These are phyloP conservation scores for Neurospora africana DNA, from an alignment of 495 filamentous ascomycete genomes.

Conservation along the genomic window DNA sequence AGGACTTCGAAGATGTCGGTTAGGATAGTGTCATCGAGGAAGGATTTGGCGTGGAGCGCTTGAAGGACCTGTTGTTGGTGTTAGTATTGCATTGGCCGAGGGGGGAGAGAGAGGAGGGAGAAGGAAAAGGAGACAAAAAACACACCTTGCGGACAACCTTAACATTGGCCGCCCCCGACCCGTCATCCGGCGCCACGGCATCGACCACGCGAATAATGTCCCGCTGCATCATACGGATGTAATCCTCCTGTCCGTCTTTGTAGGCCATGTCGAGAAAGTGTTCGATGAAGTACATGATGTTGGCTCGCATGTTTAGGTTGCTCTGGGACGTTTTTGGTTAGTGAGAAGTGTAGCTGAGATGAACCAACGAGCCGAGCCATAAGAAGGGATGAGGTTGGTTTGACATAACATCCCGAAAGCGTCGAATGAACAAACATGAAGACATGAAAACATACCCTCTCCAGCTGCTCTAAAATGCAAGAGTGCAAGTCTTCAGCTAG, in stretches of 20 bases:
- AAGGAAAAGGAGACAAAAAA: background rate
- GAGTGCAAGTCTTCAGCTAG: slow-evolving; percentile 94
- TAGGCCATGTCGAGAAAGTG: slow-evolving; percentile 80
- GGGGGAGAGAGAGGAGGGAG: background rate
- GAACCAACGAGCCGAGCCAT: background rate
- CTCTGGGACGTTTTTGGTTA: slow-evolving; percentile 38
- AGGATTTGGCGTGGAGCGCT: slow-evolving; percentile 53
- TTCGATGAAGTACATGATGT: slow-evolving; percentile 99
- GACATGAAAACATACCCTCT: slow-evolving; percentile 44
- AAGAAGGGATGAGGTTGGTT: background rate
- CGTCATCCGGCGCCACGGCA: slow-evolving; percentile 76
- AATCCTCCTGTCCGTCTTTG: slow-evolving; percentile 62
- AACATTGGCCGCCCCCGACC: slow-evolving; percentile 84
- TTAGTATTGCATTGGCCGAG: background rate
- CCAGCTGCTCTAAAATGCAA: slow-evolving; percentile 92
- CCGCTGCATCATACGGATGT: slow-evolving; percentile 85
- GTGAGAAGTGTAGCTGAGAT: background rate
- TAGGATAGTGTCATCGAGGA: slow-evolving; percentile 58
- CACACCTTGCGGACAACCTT: slow-evolving; percentile 74
- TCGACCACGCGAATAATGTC: slow-evolving; percentile 87
- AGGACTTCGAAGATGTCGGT: slow-evolving; percentile 69
- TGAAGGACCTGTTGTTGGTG: slow-evolving; percentile 45
- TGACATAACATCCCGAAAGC: background rate
- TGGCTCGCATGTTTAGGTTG: slow-evolving; percentile 92
- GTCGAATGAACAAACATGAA: background rate